Conservation (phyloP, 257 asterid species). For the Coffea eugenioides region DNA sequence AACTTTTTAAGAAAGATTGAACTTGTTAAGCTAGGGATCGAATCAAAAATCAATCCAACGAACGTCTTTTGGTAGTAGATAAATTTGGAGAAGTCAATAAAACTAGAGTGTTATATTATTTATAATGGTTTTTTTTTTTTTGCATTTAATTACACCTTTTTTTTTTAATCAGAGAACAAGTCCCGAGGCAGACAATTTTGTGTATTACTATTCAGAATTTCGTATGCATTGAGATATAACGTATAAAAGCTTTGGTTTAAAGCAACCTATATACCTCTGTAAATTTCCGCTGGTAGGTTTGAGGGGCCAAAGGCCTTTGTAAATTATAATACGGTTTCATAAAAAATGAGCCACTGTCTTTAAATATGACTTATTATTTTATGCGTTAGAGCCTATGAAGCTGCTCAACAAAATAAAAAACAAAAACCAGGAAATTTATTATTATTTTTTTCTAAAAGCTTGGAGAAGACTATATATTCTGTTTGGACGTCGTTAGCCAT, state of each 20-base stretch:
- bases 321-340: background rate
- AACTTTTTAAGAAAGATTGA: too few relatives aligned
- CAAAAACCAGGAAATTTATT: too few relatives aligned
- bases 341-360: background rate
- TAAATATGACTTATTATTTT: background rate
- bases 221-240: background rate
- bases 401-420: background rate
- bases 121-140: background rate
- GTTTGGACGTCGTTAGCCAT: constrained; percentile 2
- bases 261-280: background rate
- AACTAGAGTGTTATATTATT: background rate
- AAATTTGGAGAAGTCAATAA: background rate
- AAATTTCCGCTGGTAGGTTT: background rate
- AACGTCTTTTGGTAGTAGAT: too few relatives aligned
- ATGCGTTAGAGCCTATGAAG: background rate
- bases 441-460: too few relatives aligned
- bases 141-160: background rate
- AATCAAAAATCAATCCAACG: too few relatives aligned
- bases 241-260: background rate
- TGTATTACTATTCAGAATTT: background rate
- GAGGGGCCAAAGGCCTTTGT: too few relatives aligned
- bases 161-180: background rate
- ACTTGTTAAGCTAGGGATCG: too few relatives aligned
- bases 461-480: background rate
- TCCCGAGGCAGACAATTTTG: background rate